Evolutionary conservation across 768 basidiomycete species (phyloP), one percentile per base, ranked within the genome.

Genomic region (Dioszegia crocea): DNA sequence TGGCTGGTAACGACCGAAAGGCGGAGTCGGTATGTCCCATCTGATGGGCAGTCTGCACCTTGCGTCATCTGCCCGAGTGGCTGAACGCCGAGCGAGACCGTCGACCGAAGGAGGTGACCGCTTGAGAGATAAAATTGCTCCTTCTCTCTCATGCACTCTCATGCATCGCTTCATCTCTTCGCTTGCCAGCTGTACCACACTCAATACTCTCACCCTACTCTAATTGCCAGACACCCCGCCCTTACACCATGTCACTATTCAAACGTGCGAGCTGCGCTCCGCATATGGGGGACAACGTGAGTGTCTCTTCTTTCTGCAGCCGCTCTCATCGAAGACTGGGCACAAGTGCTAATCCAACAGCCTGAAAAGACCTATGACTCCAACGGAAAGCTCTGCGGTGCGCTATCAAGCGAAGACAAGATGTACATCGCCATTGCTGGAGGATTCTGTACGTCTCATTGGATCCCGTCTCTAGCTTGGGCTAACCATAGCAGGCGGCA

Each of bases 281-380:
- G 3, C 47, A 30, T 26, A 2, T 26, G 3, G 47, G 30, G 16
- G 47, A 48, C 61, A 40, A 47, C 60, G 57, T 52, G 16, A 53
- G 21, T 51, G 3, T 39, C 33, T 8, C 19, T 40, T 40, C 12
- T 53, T 11, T 29, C 8, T 38, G 31, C 12, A 11, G n/a, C n/a
- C n/a, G n/a, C n/a, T n/a, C n/a, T n/a, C n/a, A n/a, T n/a, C n/a
- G n/a, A n/a, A n/a, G n/a, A n/a, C n/a, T n/a, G n/a, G n/a, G n/a
- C n/a, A n/a, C n/a, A n/a, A n/a, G 12, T 14, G 47, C 23, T 26
- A 2, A 27, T n/a, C 53, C 39, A 12, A 9, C 55, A 66, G 64
- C 53, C 56, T 19, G 64, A 61, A 4, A 55, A 49, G 14, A 46
- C 57, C 9, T 69, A 65, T 45, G 64, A 69, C 27, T 51, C 62